A percentile compares a stretch with the other conserved stretches of the same genome.
phyloP scores from a whole-genome alignment of 179 eudicot species.

The Corrigiola litoralis region DNA sequence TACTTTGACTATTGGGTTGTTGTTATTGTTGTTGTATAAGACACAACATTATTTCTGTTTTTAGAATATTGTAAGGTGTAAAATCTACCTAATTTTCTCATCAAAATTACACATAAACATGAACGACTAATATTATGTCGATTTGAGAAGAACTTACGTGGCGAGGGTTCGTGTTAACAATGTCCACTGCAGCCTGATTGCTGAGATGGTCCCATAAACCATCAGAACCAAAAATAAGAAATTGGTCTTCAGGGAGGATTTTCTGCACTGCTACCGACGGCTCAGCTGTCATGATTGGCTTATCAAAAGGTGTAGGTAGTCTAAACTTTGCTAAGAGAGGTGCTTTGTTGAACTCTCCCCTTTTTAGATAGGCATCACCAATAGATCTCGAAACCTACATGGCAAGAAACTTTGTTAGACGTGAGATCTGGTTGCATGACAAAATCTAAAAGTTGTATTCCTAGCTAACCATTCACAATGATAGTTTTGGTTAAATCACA shows the following conservation, averaged over 20 bases:
- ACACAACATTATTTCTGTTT: too few relatives aligned
- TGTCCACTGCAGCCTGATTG: conserved; percentile 78
- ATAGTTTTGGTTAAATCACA: too few relatives aligned
- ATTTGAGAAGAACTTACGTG: conserved; percentile 45
- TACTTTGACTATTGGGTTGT: too few relatives aligned
- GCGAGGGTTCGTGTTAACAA: conserved; percentile 60
- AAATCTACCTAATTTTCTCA: too few relatives aligned
- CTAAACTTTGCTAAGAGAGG: conserved; percentile 69
- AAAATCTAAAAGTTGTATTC: too few relatives aligned
- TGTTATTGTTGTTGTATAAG: too few relatives aligned
- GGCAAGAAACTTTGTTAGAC: neutral
- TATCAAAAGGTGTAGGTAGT: conserved; percentile 54
- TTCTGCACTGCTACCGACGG: conserved; percentile 64
- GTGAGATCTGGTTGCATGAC: too few relatives aligned
- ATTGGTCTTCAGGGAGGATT: conserved; percentile 64
- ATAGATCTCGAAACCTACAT: conserved; percentile 80
- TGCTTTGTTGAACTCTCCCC: conserved; percentile 68
- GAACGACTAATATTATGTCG: too few relatives aligned
- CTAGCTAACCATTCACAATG: neutral
- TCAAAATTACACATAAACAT: too few relatives aligned
- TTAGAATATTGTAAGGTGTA: too few relatives aligned
- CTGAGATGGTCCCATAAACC: conserved; percentile 93
- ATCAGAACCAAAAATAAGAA: conserved; percentile 80
- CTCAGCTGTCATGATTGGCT: conserved; percentile 72
- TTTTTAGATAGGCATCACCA: conserved; percentile 83